Evolutionary conservation across 2,329 filamentous ascomycete genomes (phyloP), one percentile per base, ranked within the genome.

Genomic region (Capronia coronata): DNA sequence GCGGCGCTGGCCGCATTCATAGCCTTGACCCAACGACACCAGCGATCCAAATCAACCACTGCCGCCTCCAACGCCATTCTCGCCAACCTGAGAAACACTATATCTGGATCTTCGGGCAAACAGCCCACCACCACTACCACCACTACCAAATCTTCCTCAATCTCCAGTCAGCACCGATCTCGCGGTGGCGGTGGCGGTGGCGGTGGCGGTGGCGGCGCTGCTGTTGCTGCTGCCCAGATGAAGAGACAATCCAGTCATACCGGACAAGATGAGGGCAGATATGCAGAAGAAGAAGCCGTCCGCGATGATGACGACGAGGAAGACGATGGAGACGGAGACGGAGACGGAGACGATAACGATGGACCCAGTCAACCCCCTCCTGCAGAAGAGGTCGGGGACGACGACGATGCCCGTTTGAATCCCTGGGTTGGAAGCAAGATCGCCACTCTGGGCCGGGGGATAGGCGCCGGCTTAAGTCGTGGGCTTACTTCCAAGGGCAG

Each of bases 381-480:
- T 13, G 30, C 9, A 10, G 16, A 6, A 39, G 13, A n/a, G 13
- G 32, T 7, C 32, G 13, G n/a, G 6, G 40, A 16, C 3, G 49
- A 38, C 30, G 58, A 54, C 3, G 56, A 59, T 19, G 51, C 49
- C 23, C 37, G 23, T 8, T 41, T 59, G 9, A 54, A 56, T 23
- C 57, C 57, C 10, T 59, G 57, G 51, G 49, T 54, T 4, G 53
- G 43, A 2, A 50, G 37, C 23, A 56, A 52, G 22, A 37, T 71
- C 55, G 64, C 65, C 6, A 66, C 67, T 14, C 63, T 72, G 45
- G 68, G 68, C 2, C 58, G 67, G 51, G 70, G 70, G 1, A 62
- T 71, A 13, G 68, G 69, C 10, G 68, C 65, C 18, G 69, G 69
- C 2, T 54, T 71, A 22, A 71, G 67, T 52, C 65, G 67, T 44